A percentile compares a stretch with the other conserved stretches of the same genome.
Evolutionary conservation across 257 asterid genomes (phyloP).

Genomic region (Solanum gracilifrons): DNA sequence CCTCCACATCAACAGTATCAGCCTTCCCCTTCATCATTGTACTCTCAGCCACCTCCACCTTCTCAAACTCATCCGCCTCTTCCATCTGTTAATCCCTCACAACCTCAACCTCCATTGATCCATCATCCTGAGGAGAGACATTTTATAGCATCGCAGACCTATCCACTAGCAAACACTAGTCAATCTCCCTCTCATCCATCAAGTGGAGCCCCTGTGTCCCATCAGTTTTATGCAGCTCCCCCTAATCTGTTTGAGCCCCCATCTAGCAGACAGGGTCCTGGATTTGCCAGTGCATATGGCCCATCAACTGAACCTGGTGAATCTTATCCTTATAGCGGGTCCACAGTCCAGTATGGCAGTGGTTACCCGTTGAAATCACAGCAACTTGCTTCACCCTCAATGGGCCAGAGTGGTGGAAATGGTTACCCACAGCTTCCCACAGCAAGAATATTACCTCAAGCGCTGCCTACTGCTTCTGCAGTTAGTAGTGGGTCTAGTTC

Average conservation of each 20-base stretch:
- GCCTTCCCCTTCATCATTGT: constrained; percentile 35
- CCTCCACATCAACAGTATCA: constrained; percentile 36
- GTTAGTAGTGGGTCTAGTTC: constrained; percentile 49
- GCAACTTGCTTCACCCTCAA: constrained; percentile 30
- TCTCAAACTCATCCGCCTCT: constrained; percentile 38
- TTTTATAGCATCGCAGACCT: constrained; percentile 43
- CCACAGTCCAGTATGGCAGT: constrained; percentile 48
- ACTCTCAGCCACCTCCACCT: constrained; percentile 37
- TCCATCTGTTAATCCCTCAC: constrained; percentile 29
- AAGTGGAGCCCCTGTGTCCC: constrained; percentile 39
- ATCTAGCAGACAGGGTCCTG: constrained; percentile 49
- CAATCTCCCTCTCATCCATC: constrained; percentile 38
- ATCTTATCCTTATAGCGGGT: constrained; percentile 45
- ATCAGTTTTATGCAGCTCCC: constrained; percentile 47
- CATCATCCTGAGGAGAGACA: constrained; percentile 68
- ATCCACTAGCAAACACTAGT: constrained; percentile 30
- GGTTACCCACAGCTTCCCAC: constrained; percentile 85
- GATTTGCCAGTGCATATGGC: constrained; percentile 50
- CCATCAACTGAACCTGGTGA: constrained; percentile 51
- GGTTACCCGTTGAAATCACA: constrained; percentile 46
- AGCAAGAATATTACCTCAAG: constrained; percentile 77
- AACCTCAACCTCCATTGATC: constrained; percentile 37
- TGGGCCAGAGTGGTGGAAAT: constrained; percentile 47
- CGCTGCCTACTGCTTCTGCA: constrained; percentile 68
- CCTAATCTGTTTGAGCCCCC: constrained; percentile 56